Evolutionary conservation across 2,329 filamentous ascomycete genomes (phyloP).

Genomic region (Aspergillus cejpii): DNA sequence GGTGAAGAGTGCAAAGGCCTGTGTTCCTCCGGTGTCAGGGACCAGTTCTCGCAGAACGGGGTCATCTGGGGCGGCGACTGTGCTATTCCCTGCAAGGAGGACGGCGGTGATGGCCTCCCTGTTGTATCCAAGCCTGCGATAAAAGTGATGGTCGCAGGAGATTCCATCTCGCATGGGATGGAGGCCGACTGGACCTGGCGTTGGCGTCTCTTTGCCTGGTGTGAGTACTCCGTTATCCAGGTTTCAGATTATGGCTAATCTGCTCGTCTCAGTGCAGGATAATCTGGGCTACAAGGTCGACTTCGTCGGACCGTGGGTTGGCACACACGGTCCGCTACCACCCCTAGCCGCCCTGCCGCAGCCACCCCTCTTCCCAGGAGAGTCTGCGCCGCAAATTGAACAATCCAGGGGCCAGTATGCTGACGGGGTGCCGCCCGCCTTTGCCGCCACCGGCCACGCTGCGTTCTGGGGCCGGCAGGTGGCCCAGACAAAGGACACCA

Average conservation of each 20-base stretch:
- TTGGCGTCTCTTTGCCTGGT: conserved; percentile 1
- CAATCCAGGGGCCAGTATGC: not conserved
- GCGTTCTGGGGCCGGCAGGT: not conserved
- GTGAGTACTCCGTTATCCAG: not conserved
- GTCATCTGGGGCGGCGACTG: not conserved
- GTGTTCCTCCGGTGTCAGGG: not conserved
- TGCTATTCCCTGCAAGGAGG: not conserved
- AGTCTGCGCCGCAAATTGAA: not conserved
- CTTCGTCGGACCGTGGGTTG: not conserved
- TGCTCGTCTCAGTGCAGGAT: not conserved
- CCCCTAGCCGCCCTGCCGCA: not conserved
- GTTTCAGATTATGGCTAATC: not conserved
- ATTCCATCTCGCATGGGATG: conserved; percentile 1
- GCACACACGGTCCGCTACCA: not conserved
- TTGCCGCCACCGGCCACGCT: not conserved
- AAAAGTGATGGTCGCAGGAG: conserved; percentile 1
- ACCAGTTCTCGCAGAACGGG: not conserved
- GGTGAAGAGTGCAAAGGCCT: not conserved
- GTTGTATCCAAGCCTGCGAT: not conserved
- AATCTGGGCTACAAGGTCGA: not conserved
- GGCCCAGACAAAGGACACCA: not conserved
- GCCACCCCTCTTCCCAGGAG: not conserved
- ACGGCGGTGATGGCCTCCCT: not conserved
- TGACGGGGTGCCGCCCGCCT: not conserved
- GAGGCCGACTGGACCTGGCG: conserved; percentile 1